Base-by-base conservation (phyloP, 2,329 filamentous ascomycete genomes). In the Penicillium sp. region DNA sequence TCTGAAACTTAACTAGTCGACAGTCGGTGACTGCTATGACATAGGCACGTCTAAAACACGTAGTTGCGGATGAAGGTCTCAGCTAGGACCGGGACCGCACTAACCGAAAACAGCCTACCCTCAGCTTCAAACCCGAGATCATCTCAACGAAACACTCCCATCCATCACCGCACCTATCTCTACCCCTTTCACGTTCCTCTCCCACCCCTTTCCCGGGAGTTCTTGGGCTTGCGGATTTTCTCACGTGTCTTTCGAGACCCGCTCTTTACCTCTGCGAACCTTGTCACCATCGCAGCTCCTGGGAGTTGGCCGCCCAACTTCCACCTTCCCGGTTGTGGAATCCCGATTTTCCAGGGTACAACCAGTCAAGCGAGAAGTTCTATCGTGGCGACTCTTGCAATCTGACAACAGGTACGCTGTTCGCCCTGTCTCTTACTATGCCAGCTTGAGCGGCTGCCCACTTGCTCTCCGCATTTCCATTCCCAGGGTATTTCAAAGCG, bases 311-410 rank as follows among this genome's bases (percentile, higher is more conserved):
- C 59, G 47, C 53, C 52, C 46, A 51, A 55, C 51, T 60, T 50
- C 56, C 55, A 51, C 48, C 60, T 55, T 56, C 49, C 58, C 59
- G 56, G 58, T 65, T 58, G 56, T 61, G 58, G 51, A 59, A 60
- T 64, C 61, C 63, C 59, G 60, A 58, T 60, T 42, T 44, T 49
- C 49, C 47, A 61, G 57, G 60, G 58, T 63, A 56, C 59, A 62
- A 58, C 49, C 56, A 64, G 55, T 55, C 58, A 46, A 64, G 53
- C 57, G 60, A 64, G 54, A 61, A 65, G 61, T 68, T 62, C 60
- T 62, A 64, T 61, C 60, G 69, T 71, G 69, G 67, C 69, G 65
- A 68, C 65, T 62, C 60, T 61, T 60, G 63, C 62, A 65, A 64
- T 63, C 63, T 74, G 65, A 72, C 63, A 64, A 65, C 65, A 70